These are phyloP conservation scores for Apiospora malaysiana DNA, from an alignment of 2,329 filamentous ascomycete genomes.

Conservation along the genomic window DNA sequence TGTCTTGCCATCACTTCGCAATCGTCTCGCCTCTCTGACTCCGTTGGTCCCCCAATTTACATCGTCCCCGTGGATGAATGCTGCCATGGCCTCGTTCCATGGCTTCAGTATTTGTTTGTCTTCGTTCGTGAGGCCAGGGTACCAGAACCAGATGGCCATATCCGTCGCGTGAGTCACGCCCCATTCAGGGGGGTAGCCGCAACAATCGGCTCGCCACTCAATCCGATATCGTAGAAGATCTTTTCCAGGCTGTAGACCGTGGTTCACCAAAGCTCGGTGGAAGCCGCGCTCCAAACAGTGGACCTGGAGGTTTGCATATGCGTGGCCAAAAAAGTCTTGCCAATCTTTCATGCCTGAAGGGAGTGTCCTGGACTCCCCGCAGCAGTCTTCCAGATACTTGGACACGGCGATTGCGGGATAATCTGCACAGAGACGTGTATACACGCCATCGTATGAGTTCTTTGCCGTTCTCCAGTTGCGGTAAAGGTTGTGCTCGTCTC, in stretches of 20 bases:
- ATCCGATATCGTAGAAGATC: constrained; percentile 26
- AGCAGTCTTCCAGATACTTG: constrained; percentile 21
- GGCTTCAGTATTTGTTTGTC: constrained; percentile 21
- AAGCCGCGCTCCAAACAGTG: constrained; percentile 25
- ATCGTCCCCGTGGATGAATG: constrained; percentile 21
- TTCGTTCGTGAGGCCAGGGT: constrained; percentile 22
- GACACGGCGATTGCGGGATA: constrained; percentile 21
- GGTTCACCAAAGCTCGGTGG: constrained; percentile 20
- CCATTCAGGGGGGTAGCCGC: constrained; percentile 22
- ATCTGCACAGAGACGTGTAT: constrained; percentile 24
- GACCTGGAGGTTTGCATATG: constrained; percentile 26
- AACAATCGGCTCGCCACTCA: constrained; percentile 25
- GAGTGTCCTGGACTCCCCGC: neutral
- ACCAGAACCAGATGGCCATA: constrained; percentile 27
- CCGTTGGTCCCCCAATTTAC: constrained; percentile 22
- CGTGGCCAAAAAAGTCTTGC: constrained; percentile 25
- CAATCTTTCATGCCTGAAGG: constrained; percentile 23
- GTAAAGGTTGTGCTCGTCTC: constrained; percentile 25
- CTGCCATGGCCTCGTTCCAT: constrained; percentile 25
- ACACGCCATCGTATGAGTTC: constrained; percentile 23
- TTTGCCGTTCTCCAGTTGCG: constrained; percentile 23
- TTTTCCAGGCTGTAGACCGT: constrained; percentile 22
- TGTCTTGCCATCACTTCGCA: constrained; percentile 23
- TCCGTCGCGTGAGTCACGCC: constrained; percentile 26
- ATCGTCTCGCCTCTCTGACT: constrained; percentile 16